These are phyloP conservation scores for Madurella mycetomatis DNA, from an alignment of 2,329 filamentous ascomycete genomes.

Conservation along the genomic window DNA sequence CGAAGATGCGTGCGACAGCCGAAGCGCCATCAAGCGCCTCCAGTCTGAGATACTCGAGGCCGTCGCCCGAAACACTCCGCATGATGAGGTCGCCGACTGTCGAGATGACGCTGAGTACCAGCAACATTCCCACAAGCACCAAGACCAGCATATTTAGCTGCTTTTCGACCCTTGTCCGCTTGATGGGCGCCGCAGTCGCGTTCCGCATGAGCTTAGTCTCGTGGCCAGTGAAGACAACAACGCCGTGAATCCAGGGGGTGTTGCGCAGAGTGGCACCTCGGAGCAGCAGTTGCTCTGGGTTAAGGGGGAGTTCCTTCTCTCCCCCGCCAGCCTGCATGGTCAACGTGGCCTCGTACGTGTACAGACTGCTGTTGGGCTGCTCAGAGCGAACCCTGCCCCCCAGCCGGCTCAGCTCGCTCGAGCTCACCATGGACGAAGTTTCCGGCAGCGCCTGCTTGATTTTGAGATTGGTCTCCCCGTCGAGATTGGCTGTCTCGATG, in stretches of 20 bases:
- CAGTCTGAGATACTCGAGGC: slow-evolving; percentile 70
- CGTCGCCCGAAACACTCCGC: slow-evolving; percentile 57
- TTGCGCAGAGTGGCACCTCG: slow-evolving; percentile 92
- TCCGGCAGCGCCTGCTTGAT: slow-evolving; percentile 97
- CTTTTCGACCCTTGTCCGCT: slow-evolving; percentile 90
- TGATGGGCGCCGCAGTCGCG: slow-evolving; percentile 93
- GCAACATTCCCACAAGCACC: slow-evolving; percentile 78
- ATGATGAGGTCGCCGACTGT: slow-evolving; percentile 86
- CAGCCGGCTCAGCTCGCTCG: slow-evolving; percentile 77
- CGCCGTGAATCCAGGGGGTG: slow-evolving; percentile 93
- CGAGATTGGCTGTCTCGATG: slow-evolving; percentile 95
- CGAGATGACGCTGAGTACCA: slow-evolving; percentile 81
- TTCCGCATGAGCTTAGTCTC: slow-evolving; percentile 99
- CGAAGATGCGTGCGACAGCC: slow-evolving; percentile 69
- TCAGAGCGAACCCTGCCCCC: slow-evolving; percentile 87
- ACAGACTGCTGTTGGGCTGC: slow-evolving; percentile 96
- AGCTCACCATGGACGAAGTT: slow-evolving; percentile 81
- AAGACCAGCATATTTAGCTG: slow-evolving; percentile 93
- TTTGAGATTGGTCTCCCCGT: slow-evolving; percentile 97
- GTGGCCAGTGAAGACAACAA: slow-evolving; percentile 95
- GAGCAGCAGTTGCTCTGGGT: slow-evolving; percentile 87
- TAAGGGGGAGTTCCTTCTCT: slow-evolving; percentile 85
- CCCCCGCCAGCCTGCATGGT: slow-evolving; percentile 87
- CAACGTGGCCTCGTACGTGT: slow-evolving; percentile 95
- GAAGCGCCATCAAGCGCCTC: slow-evolving; percentile 51